phyloP scores from a whole-genome alignment of 441 rosid genomes.

The Corymbia citriodora region DNA sequence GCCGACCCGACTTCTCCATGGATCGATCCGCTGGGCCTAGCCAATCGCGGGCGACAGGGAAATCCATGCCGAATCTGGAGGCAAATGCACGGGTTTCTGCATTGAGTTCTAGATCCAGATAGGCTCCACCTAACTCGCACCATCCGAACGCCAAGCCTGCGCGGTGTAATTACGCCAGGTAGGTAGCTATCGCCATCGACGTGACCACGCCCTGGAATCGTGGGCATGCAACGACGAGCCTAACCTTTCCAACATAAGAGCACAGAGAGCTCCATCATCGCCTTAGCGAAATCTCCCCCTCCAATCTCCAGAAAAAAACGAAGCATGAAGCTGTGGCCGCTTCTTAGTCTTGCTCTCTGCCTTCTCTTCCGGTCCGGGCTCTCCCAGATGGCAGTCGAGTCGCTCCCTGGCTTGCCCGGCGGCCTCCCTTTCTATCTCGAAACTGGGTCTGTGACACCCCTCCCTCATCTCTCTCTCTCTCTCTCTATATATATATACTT shows the following conservation, averaged over 20 bases:
- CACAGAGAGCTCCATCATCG: neutral
- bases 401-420: neutral
- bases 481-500: neutral
- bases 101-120: neutral
- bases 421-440: neutral
- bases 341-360: neutral
- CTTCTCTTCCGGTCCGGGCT: neutral
- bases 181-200: neutral
- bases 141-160: neutral
- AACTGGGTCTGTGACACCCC: neutral
- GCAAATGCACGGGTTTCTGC: neutral
- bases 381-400: neutral
- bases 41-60: neutral
- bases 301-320: neutral
- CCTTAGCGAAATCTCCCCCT: neutral
- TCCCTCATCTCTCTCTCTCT: neutral
- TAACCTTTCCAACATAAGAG: neutral
- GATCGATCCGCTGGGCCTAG: neutral
- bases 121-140: neutral
- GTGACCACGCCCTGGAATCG: accelerated
- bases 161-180: neutral
- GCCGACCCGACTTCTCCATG: accelerated
- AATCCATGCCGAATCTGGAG: neutral
- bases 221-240: neutral
- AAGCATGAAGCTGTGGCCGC: neutral